These are phyloP conservation scores for Petrea volubilis DNA, from an alignment of 257 asterid genomes.

Conservation along the genomic window DNA sequence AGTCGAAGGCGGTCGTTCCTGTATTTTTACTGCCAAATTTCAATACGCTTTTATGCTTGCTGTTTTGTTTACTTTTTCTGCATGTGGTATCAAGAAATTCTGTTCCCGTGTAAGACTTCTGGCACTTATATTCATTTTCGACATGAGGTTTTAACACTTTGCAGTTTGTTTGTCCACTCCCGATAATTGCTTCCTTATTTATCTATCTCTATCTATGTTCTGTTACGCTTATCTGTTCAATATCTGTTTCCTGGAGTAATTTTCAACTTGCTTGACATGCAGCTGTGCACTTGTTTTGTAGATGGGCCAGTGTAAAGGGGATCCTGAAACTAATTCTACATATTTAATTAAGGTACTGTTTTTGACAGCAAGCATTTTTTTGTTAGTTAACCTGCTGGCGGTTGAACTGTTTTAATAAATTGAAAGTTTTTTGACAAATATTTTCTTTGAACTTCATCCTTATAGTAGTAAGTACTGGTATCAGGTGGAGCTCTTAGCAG, in stretches of 20 bases:
- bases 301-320: conserved; percentile 58
- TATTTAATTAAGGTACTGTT: conserved; percentile 73
- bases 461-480: conserved; percentile 25
- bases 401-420: conserved; percentile 8
- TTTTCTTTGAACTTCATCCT: background rate
- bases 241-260: conserved; percentile 34
- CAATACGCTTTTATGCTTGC: background rate
- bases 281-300: conserved; percentile 59
- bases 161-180: background rate
- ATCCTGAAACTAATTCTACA: conserved; percentile 42
- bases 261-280: conserved; percentile 54
- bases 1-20: too few species aligned
- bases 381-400: background rate
- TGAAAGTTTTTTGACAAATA: background rate
- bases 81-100: background rate
- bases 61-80: background rate
- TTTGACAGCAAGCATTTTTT: conserved; percentile 8
- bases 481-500: conserved; percentile 93
- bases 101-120: background rate
- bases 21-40: background rate
- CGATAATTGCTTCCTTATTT: conserved; percentile 1
- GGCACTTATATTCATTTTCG: background rate
- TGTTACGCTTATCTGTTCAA: conserved; percentile 7
- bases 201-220: background rate
- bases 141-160: too few species aligned